These are phyloP conservation scores for Neonectria sp. DNA, from an alignment of 2,329 filamentous ascomycete genomes.

Conservation along the genomic window DNA sequence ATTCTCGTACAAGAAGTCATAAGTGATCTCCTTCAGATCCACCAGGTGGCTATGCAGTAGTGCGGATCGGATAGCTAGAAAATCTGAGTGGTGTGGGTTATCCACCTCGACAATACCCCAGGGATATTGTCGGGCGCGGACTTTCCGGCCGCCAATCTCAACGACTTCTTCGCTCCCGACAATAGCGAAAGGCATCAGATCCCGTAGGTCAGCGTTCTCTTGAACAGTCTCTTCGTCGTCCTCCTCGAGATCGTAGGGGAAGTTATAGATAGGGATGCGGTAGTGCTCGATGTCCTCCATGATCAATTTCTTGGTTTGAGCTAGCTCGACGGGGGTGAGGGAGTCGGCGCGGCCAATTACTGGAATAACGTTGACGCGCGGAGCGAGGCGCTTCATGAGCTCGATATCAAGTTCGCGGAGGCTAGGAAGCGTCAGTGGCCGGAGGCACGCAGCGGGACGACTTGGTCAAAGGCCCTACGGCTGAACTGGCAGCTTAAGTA, in stretches of 20 bases:
- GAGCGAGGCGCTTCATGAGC: constrained; percentile 98
- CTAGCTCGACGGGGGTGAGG: constrained; percentile 94
- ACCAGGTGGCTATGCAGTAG: no score
- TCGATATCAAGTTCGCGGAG: constrained; percentile 99
- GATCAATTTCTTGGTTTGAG: constrained; percentile 99
- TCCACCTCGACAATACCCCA: constrained; percentile 99
- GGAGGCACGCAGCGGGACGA: no score
- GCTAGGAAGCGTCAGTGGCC: constrained; percentile 59
- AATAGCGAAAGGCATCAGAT: constrained; percentile 99
- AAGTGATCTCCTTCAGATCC: no score
- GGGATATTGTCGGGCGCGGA: constrained; percentile 96
- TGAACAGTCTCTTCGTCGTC: constrained; percentile 99
- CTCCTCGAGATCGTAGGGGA: constrained; percentile 99
- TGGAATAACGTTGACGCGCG: constrained; percentile 98
- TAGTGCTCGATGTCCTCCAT: constrained; percentile 99
- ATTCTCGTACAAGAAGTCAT: no score
- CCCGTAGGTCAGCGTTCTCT: constrained; percentile 97
- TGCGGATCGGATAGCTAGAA: constrained; percentile 85
- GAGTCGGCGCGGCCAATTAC: constrained; percentile 99
- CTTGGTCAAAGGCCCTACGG: no score
- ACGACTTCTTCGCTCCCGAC: constrained; percentile 96
- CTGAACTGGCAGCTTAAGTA: no score
- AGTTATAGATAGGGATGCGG: constrained; percentile 99
- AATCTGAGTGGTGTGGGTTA: constrained; percentile 98
- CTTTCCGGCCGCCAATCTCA: constrained; percentile 92